Evolutionary conservation across 139 green algal species (phyloP), one percentile per base, ranked within the genome.

Genomic region (Chlamydomonas asymmetrica): DNA sequence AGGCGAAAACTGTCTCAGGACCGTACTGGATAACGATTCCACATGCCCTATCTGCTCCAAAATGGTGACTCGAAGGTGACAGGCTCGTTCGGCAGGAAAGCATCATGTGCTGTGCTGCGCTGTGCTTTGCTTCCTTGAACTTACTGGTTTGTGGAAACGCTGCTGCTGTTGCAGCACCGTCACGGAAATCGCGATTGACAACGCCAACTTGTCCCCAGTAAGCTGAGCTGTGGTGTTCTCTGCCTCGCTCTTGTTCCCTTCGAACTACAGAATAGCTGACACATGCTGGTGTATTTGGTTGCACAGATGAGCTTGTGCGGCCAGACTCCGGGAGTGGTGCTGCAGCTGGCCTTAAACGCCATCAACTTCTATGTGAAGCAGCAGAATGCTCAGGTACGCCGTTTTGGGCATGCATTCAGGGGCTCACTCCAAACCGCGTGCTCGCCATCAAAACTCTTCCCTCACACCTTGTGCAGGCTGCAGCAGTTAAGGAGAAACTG

Each of bases 311-410:
- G 59, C 13, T 66, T 94, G 37, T 88, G 66, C 22, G 89, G 88
- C 0, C 89, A 94, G 70, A 76, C 83, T 13, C 88, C 88, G 2
- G 77, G 87, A 23, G 83, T 78, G 16, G 80, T 86, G 2, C 48
- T 94, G 32, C 71, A 72, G 5, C 82, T 50, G 0, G 88, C 89
- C 0, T 48, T 91, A 5, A 52, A 65, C 1, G 76, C 80, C 18
- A 82, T 94, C 29, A 79, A 92, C 27, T 94, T 93, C 66, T 88
- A 84, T 38, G 31, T 81, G 23, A 56, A 84, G 35, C 87, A 91
- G 73, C 74, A 81, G 59, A 66, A 82, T 62, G 70, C 88, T 31
- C 64, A 83, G 35, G 68, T 71, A 45, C 25, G 67, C 29, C 25
- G 2, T 27, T 5, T 40, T 9, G 5, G 7, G 57, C 31, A 31